Evolutionary conservation across 306 rosid genomes (phyloP).

Genomic region (Ziziphus jujuba): DNA sequence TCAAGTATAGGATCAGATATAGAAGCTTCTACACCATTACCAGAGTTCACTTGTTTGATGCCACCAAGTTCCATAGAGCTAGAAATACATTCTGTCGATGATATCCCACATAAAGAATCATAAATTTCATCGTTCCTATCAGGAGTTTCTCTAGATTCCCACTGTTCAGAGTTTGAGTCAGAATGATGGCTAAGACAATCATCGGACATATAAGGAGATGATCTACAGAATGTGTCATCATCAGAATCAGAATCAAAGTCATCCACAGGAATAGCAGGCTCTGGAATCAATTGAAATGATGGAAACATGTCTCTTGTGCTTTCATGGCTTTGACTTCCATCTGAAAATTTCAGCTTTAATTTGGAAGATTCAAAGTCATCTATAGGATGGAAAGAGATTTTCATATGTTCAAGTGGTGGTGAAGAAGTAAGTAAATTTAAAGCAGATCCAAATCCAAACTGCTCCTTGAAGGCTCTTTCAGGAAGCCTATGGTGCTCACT

Average conservation of each 20-base stretch:
- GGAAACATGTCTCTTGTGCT: conserved; percentile 64
- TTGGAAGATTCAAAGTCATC: conserved; percentile 62
- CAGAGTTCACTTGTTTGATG: conserved; percentile 17
- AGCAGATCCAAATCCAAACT: conserved; percentile 43
- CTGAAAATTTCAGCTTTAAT: conserved; percentile 73
- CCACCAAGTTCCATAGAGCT: conserved; percentile 44
- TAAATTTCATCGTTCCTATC: conserved; percentile 44
- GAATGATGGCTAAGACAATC: conserved; percentile 73
- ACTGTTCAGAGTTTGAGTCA: conserved; percentile 70
- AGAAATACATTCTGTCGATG: conserved; percentile 48
- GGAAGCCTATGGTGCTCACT: conserved; percentile 37
- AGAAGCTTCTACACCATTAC: conserved; percentile 48
- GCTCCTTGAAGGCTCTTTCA: conserved; percentile 42
- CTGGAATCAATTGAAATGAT: conserved; percentile 86
- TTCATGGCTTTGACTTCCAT: conserved; percentile 60
- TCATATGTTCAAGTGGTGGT: conserved; percentile 96
- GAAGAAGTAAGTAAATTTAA: conserved; percentile 66
- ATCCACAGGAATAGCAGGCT: conserved; percentile 54
- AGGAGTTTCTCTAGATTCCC: conserved; percentile 75
- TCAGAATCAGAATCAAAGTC: conserved; percentile 68
- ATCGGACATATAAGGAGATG: conserved; percentile 72
- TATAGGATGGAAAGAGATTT: conserved; percentile 84
- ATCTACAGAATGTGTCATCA: conserved; percentile 92
- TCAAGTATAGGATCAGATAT: conserved; percentile 56
- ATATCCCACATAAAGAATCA: conserved; percentile 49